A percentile compares a stretch with the other conserved stretches of the same genome.
phyloP scores from a whole-genome alignment of 106 monocot genomes.

The Dendrobium officinale region DNA sequence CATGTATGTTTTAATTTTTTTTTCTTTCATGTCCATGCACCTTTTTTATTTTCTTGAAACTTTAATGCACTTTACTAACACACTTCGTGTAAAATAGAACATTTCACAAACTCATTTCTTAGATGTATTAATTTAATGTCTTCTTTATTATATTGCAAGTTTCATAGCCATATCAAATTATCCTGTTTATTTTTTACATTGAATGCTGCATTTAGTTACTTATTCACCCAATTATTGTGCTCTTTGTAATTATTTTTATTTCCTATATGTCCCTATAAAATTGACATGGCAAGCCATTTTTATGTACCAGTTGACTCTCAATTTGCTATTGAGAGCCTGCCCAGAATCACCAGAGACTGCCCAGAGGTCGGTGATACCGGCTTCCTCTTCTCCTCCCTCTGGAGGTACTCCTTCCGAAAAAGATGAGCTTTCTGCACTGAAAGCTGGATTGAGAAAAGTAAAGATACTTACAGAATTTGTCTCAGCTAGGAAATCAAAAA shows the following conservation, averaged over 20 bases:
- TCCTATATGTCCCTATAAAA: neutral
- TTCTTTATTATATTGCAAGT: neutral
- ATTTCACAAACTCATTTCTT: neutral
- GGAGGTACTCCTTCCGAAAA: conserved; percentile 27
- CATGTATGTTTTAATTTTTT: conserved; percentile 33
- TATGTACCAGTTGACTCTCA: conserved; percentile 58
- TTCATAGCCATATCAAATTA: neutral
- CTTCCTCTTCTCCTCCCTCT: conserved; percentile 30
- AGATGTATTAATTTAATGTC: neutral
- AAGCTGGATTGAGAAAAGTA: conserved; percentile 72
- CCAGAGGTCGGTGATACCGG: conserved; percentile 27
- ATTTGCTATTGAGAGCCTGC: conserved; percentile 34
- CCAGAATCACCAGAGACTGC: conserved; percentile 43
- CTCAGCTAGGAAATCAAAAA: conserved; percentile 47
- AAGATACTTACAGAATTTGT: conserved; percentile 63
- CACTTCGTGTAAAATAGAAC: neutral
- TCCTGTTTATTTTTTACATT: neutral
- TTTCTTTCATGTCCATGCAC: neutral
- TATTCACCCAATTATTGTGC: neutral
- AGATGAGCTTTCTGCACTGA: conserved; percentile 72
- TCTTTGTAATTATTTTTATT: neutral
- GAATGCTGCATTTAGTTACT: neutral
- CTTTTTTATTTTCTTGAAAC: neutral
- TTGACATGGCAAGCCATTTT: neutral
- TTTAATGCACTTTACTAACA: no score